These are phyloP conservation scores for Dactylellina leptospora DNA, from an alignment of 2,329 filamentous ascomycete species.

Conservation along the genomic window DNA sequence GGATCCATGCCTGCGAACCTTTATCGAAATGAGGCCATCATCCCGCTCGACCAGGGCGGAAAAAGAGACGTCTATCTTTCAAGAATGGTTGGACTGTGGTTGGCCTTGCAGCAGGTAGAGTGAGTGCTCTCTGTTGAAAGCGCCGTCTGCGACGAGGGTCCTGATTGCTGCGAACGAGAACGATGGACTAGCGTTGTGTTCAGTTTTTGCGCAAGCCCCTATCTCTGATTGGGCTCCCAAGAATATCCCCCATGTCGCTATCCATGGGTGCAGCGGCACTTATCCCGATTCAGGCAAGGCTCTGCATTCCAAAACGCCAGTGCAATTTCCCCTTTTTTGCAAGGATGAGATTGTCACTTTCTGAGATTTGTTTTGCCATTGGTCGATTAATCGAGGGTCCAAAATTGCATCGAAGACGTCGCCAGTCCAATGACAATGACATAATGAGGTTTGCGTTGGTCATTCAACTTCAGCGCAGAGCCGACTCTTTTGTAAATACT, in stretches of 20 bases:
- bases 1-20: constrained; percentile 43
- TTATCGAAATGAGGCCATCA: constrained; percentile 52
- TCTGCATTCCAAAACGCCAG: constrained; percentile 47
- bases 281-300: constrained; percentile 48
- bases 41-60: constrained; percentile 46
- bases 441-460: constrained; percentile 14
- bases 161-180: constrained; percentile 20
- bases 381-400: constrained; percentile 50
- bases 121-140: constrained; percentile 25
- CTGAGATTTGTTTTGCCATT: constrained; percentile 23
- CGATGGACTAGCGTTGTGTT: constrained; percentile 31
- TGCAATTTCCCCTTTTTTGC: constrained; percentile 49
- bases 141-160: constrained; percentile 25
- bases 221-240: constrained; percentile 48
- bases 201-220: constrained; percentile 47
- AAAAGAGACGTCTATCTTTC: constrained; percentile 47
- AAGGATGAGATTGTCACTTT: constrained; percentile 32
- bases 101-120: constrained; percentile 49
- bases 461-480: constrained; percentile 4
- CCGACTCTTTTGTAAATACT: too few relatives aligned
- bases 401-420: constrained; percentile 45
- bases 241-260: constrained; percentile 39
- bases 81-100: constrained; percentile 45
- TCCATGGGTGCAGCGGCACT: constrained; percentile 37
- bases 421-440: constrained; percentile 35